These are phyloP conservation scores for Metschnikowia drakensbergensis DNA, from an alignment of 805 yeast species.

Conservation along the genomic window DNA sequence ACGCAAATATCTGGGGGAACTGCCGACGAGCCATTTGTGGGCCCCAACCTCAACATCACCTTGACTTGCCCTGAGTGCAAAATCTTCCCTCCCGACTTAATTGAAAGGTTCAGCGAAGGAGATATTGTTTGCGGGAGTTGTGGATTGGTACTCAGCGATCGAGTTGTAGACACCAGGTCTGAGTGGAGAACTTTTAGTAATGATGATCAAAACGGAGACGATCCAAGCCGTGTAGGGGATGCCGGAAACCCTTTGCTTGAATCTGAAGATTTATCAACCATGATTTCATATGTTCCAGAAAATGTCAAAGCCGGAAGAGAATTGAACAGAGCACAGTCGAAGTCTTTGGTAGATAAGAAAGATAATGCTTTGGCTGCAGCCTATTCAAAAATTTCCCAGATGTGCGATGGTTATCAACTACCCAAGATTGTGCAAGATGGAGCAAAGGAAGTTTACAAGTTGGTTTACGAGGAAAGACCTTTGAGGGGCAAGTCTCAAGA, in stretches of 20 bases:
- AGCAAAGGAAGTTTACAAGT: slow-evolving; percentile 91
- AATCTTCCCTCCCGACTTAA: slow-evolving; percentile 90
- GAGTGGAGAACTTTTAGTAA: slow-evolving; percentile 99
- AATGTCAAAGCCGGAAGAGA: slow-evolving; percentile 87
- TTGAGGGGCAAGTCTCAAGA: slow-evolving; percentile 90
- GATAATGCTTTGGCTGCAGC: slow-evolving; percentile 88
- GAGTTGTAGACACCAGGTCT: slow-evolving; percentile 90
- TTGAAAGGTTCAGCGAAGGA: slow-evolving; percentile 94
- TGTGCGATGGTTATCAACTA: slow-evolving; percentile 94
- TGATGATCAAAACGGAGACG: slow-evolving; percentile 97
- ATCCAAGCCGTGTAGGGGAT: slow-evolving; percentile 98
- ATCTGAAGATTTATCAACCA: slow-evolving; percentile 86
- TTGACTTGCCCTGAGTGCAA: slow-evolving; percentile 95
- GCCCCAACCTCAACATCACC: slow-evolving; percentile 83
- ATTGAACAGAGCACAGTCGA: slow-evolving; percentile 83
- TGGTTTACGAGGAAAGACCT: slow-evolving; percentile 82
- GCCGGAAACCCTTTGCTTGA: slow-evolving; percentile 91
- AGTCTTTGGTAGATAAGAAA: slow-evolving; percentile 77
- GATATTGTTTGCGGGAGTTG: slow-evolving; percentile 98
- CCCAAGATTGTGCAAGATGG: slow-evolving; percentile 96
- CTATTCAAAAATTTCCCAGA: slow-evolving; percentile 83
- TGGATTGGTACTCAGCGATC: slow-evolving; percentile 88
- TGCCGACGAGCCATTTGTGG: slow-evolving; percentile 39
- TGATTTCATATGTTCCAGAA: slow-evolving; percentile 83
- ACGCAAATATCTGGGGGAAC: slow-evolving; percentile 11